Conservation (phyloP, 1,284 basidiomycete genomes). For the Microbotryum silenes-acaulis region DNA sequence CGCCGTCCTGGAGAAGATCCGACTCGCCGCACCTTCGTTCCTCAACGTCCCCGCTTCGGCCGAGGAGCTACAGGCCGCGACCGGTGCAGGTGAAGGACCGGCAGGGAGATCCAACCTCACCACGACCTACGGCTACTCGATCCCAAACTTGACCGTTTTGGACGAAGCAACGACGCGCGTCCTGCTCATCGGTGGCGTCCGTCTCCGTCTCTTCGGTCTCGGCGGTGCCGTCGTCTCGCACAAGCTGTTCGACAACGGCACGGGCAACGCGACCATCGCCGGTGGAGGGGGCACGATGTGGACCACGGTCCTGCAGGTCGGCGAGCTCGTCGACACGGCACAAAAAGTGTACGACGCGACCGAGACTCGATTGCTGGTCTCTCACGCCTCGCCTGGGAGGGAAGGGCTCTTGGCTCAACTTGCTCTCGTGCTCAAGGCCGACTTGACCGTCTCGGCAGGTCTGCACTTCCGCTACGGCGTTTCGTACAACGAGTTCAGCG, state of each 20-base stretch:
- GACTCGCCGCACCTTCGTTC: conserved; percentile 31
- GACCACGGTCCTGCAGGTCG: conserved; percentile 95
- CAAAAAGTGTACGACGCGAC: conserved; percentile 86
- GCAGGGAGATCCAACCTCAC: not conserved
- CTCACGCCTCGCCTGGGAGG: conserved; percentile 84
- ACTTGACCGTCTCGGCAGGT: conserved; percentile 87
- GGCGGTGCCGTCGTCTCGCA: conserved; percentile 93
- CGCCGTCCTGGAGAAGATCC: conserved; percentile 53
- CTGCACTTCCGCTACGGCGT: conserved; percentile 95
- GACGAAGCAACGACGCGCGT: conserved; percentile 90
- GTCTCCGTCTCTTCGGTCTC: conserved; percentile 83
- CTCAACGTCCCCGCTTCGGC: conserved; percentile 12
- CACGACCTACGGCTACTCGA: conserved; percentile 32
- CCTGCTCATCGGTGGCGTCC: conserved; percentile 85
- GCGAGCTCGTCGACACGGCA: conserved; percentile 94
- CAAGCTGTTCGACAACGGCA: conserved; percentile 96
- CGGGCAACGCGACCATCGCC: conserved; percentile 88
- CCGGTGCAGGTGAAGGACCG: not conserved
- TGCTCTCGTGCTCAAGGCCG: conserved; percentile 81
- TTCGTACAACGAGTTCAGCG: conserved; percentile 94
- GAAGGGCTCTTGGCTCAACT: conserved; percentile 90
- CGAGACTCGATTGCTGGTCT: conserved; percentile 88
- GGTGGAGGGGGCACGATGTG: conserved; percentile 98
- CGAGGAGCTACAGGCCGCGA: conserved; percentile 1
- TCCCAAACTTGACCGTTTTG: conserved; percentile 75